Conservation (phyloP, 257 asterid species). For the Solanum phureja region DNA sequence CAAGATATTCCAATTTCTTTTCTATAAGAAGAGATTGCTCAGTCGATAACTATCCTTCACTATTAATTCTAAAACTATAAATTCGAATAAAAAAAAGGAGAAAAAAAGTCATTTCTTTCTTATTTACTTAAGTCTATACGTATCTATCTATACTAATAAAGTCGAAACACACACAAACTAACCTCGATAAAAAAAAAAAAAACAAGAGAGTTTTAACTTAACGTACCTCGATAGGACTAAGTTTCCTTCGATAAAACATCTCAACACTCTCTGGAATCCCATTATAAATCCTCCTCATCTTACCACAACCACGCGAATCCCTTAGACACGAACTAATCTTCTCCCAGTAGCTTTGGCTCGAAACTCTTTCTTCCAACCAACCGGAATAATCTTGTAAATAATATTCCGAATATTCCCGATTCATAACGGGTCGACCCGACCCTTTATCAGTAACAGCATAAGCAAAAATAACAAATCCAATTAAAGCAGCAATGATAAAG, state of each 20-base stretch:
- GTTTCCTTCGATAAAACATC: slow-evolving; percentile 37
- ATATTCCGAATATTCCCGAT: slow-evolving; percentile 54
- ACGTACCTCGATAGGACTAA: slow-evolving; percentile 54
- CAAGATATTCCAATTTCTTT: too few relatives aligned
- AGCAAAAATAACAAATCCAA: slow-evolving; percentile 71
- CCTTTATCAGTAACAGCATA: slow-evolving; percentile 76
- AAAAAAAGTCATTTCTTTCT: background rate
- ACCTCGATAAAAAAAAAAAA: too few relatives aligned
- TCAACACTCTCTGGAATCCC: slow-evolving; percentile 59
- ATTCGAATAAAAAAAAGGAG: rapidly evolving
- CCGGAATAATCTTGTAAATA: slow-evolving; percentile 60
- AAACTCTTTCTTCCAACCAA: slow-evolving; percentile 62
- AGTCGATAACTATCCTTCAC: too few relatives aligned
- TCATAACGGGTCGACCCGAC: slow-evolving; percentile 47
- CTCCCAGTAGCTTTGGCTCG: slow-evolving; percentile 35
- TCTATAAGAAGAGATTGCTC: too few relatives aligned
- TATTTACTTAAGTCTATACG: background rate
- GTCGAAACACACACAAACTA: background rate
- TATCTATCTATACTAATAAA: background rate
- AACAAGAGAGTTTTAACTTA: too few relatives aligned
- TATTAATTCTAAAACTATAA: background rate
- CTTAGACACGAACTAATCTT: slow-evolving; percentile 57
- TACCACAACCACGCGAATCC: slow-evolving; percentile 43
- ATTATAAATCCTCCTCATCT: slow-evolving; percentile 17
- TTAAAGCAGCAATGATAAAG: slow-evolving; percentile 47